Conservation (phyloP, 2,329 filamentous ascomycete species). For the Arthrobotrys iridis region DNA sequence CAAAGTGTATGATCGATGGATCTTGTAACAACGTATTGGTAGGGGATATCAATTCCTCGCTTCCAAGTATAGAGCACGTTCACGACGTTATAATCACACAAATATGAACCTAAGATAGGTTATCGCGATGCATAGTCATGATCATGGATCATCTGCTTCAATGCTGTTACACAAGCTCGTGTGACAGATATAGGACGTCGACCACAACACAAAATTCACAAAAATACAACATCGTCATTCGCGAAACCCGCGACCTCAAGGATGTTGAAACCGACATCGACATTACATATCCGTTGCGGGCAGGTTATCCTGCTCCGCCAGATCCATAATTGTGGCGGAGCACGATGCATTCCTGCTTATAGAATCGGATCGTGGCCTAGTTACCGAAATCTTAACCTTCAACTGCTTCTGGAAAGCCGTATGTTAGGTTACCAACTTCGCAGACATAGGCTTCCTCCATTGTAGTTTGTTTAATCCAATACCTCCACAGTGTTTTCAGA, state of each 20-base stretch:
- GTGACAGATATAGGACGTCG: background rate
- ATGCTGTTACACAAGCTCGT: conserved; percentile 7
- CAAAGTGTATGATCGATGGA: too few species aligned
- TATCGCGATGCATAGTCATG: too few species aligned
- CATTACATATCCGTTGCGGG: background rate
- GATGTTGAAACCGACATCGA: background rate
- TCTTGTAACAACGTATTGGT: too few species aligned
- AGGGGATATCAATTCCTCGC: too few species aligned
- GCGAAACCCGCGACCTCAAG: background rate
- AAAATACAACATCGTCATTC: conserved; percentile 45
- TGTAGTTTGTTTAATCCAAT: background rate
- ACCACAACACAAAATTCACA: conserved; percentile 19
- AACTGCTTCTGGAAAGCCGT: conserved; percentile 1
- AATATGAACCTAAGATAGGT: too few species aligned
- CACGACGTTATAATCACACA: too few species aligned
- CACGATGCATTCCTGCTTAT: background rate
- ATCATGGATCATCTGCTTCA: background rate
- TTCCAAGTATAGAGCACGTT: too few species aligned
- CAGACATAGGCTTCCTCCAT: conserved; percentile 6
- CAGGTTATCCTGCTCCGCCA: background rate
- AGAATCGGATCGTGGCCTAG: background rate
- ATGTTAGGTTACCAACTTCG: conserved; percentile 19
- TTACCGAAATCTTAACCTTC: background rate
- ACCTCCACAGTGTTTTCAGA: background rate
- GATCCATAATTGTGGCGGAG: conserved; percentile 9